A percentile compares a stretch with the other conserved stretches of the same genome.
Conservation (phyloP, 805 yeast species). For the Yueomyces sp. region DNA sequence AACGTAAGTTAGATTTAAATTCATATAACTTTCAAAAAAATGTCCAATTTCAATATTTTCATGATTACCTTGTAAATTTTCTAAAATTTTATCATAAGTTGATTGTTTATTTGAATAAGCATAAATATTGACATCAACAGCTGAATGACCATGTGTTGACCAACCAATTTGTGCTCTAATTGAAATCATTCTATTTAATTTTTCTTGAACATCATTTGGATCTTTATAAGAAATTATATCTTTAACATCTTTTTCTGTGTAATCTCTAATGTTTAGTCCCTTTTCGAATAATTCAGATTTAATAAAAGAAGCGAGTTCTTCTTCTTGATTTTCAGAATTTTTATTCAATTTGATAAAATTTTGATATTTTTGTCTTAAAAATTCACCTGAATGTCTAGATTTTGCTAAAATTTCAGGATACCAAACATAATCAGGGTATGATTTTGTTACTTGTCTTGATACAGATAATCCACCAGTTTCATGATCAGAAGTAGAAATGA, state of each 20-base stretch:
- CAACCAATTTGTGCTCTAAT: slow-evolving; percentile 86
- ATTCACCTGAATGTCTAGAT: slow-evolving; percentile 71
- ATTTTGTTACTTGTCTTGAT: slow-evolving; percentile 56
- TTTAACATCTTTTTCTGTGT: slow-evolving; percentile 39
- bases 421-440: slow-evolving; percentile 83
- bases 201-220: slow-evolving; percentile 26
- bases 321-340: not conserved
- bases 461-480: slow-evolving; percentile 93
- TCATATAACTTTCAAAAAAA: slow-evolving; percentile 46
- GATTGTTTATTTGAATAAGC: slow-evolving; percentile 51
- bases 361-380: slow-evolving; percentile 34
- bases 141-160: slow-evolving; percentile 94
- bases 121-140: slow-evolving; percentile 89
- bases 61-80: slow-evolving; percentile 58
- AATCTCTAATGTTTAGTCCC: slow-evolving; percentile 57
- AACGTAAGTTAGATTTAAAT: slow-evolving; percentile 32
- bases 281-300: slow-evolving; percentile 38
- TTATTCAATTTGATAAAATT: not conserved
- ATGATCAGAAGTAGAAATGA: slow-evolving; percentile 81
- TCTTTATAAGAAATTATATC: slow-evolving; percentile 24
- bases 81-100: slow-evolving; percentile 28
- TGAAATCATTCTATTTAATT: slow-evolving; percentile 59
- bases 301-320: slow-evolving; percentile 27
- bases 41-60: slow-evolving; percentile 80
- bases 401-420: slow-evolving; percentile 61